phyloP scores from a whole-genome alignment of 805 yeast genomes.

The Metschnikowia drakensbergensis region DNA sequence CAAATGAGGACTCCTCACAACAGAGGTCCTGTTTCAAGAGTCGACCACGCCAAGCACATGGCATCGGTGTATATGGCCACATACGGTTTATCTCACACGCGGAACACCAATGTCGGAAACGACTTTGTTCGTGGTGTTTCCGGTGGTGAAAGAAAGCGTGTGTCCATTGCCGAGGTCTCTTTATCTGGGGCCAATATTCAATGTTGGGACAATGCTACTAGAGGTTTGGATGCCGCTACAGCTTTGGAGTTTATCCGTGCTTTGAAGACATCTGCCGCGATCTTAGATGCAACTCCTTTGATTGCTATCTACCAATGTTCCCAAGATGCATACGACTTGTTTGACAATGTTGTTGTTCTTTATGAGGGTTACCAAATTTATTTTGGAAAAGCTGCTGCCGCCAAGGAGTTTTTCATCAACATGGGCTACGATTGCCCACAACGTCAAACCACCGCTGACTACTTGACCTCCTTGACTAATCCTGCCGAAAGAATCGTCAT shows the following conservation, averaged over 20 bases:
- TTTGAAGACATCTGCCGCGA: slow-evolving; percentile 51
- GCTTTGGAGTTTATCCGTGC: slow-evolving; percentile 64
- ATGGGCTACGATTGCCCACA: slow-evolving; percentile 63
- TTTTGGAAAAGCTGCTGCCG: slow-evolving; percentile 52
- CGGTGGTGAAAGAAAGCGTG: slow-evolving; percentile 73
- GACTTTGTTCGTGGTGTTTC: slow-evolving; percentile 66
- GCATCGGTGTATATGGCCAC: slow-evolving; percentile 43
- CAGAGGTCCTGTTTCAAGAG: slow-evolving; percentile 58
- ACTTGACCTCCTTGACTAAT: slow-evolving; percentile 62
- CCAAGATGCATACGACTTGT: slow-evolving; percentile 56
- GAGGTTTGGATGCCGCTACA: slow-evolving; percentile 69
- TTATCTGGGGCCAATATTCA: slow-evolving; percentile 45
- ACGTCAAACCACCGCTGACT: slow-evolving; percentile 68
- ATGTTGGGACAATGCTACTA: slow-evolving; percentile 68
- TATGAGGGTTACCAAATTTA: slow-evolving; percentile 60
- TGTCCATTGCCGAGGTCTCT: slow-evolving; percentile 63
- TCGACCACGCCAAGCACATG: slow-evolving; percentile 44
- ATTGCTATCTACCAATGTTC: slow-evolving; percentile 69
- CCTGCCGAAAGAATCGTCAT: slow-evolving; percentile 53
- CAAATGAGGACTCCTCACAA: slow-evolving; percentile 57
- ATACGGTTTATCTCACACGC: slow-evolving; percentile 52
- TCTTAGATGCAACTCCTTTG: slow-evolving; percentile 53
- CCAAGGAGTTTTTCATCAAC: slow-evolving; percentile 49
- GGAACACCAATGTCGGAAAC: slow-evolving; percentile 58
- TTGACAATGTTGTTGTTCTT: slow-evolving; percentile 58